phyloP scores from a whole-genome alignment of 2,329 filamentous ascomycete species.

The Pseudogymnoascus sp. region DNA sequence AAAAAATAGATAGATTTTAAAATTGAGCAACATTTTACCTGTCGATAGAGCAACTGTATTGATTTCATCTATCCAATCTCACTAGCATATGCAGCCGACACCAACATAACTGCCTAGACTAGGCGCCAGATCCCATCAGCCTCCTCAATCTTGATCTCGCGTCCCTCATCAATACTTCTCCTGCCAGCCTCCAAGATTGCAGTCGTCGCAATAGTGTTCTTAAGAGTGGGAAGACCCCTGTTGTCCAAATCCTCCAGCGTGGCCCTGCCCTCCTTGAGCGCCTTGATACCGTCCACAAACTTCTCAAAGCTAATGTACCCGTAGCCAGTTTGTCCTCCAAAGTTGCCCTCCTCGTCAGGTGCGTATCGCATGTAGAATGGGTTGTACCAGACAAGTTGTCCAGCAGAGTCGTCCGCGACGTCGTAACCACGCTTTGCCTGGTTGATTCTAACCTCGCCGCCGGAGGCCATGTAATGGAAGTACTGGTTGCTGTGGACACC shows the following conservation, averaged over 20 bases:
- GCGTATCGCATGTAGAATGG: constrained; percentile 95
- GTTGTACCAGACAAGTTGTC: constrained; percentile 77
- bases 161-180: constrained; percentile 73
- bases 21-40: not conserved
- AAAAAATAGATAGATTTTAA: not conserved
- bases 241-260: constrained; percentile 71
- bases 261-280: constrained; percentile 65
- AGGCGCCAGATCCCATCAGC: constrained; percentile 62
- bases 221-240: constrained; percentile 74
- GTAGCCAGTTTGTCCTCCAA: constrained; percentile 83
- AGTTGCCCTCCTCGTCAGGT: constrained; percentile 91
- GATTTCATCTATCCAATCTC: not conserved
- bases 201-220: constrained; percentile 84
- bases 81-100: not conserved
- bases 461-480: constrained; percentile 84
- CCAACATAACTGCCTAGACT: constrained; percentile 24
- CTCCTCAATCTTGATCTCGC: constrained; percentile 67
- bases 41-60: not conserved
- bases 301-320: constrained; percentile 94
- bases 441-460: constrained; percentile 81
- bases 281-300: constrained; percentile 80
- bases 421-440: constrained; percentile 94
- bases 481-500: constrained; percentile 97
- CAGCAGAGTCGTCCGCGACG: constrained; percentile 71
- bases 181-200: constrained; percentile 86